phyloP scores from a whole-genome alignment of 495 filamentous ascomycete species.

The Cercophora samala region DNA sequence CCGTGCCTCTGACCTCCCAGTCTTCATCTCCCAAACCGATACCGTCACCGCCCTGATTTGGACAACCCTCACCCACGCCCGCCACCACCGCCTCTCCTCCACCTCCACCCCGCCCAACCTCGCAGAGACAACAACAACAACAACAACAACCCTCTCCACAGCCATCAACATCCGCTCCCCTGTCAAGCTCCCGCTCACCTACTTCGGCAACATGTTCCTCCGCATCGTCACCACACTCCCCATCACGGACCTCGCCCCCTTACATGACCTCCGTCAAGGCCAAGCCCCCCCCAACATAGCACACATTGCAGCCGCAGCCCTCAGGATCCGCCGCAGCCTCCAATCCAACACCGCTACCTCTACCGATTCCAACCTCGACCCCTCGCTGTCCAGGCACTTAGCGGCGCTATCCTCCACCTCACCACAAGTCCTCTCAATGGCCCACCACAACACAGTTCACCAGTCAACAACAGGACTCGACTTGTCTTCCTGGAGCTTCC shows the following conservation, averaged over 20 bases:
- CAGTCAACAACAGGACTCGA: background rate
- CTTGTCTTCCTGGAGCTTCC: background rate
- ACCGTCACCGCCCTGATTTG: too few species aligned
- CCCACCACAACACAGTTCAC: background rate
- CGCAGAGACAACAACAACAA: too few species aligned
- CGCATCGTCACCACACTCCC: too few species aligned
- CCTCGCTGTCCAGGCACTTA: background rate
- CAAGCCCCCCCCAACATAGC: background rate
- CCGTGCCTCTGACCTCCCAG: too few species aligned
- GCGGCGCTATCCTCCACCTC: background rate
- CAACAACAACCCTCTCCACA: too few species aligned
- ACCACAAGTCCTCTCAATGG: background rate
- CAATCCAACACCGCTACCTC: background rate
- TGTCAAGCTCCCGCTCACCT: background rate
- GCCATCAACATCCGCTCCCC: background rate
- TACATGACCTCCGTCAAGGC: too few species aligned
- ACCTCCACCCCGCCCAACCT: too few species aligned
- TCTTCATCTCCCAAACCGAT: too few species aligned
- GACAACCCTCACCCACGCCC: too few species aligned
- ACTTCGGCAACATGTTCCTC: background rate
- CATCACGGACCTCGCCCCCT: too few species aligned
- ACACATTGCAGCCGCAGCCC: background rate
- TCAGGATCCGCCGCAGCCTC: background rate
- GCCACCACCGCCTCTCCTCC: too few species aligned
- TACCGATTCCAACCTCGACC: background rate